Evolutionary conservation across 768 basidiomycete species (phyloP), one percentile per base, ranked within the genome.

Genomic region (Saitozyma podzolica): DNA sequence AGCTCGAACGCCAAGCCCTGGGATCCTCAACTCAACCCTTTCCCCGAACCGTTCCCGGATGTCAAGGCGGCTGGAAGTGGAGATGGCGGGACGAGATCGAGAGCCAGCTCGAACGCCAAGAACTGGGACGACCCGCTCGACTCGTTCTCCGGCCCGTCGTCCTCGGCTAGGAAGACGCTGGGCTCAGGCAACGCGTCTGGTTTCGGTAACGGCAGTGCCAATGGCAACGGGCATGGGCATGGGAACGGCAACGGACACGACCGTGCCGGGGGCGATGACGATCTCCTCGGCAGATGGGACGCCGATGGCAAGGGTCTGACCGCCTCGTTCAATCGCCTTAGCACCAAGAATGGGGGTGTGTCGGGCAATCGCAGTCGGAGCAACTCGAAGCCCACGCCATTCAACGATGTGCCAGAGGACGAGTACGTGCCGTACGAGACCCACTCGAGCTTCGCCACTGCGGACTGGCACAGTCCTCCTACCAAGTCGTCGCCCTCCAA

Each of bases 401-500:
- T 67, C 43, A 63, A 68, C 41, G 64, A 68, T 54, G 65, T 70
- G 40, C 17, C 55, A 7, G 69, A 72, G 54, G 53, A 69, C 49
- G 72, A 73, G 40, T 68, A 70, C 54, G 58, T 61, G 16, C 72
- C 69, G 3, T 52, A 63, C 59, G 69, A 74, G 47, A 67, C 70
- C 16, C 56, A 55, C 57, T 68, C 69, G 40, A 55, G 48, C 45
- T 66, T 70, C 52, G 45, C 45, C 45, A 29, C 29, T 29, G 29
- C 29, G 29, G 29, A 29, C 29, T 29, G 29, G 29, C 29, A 29
- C 29, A 29, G 29, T 29, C 29, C 29, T 29, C 29, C 29, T 29
- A 5, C 29, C 29, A 29, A 29, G 29, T 29, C 29, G 29, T 29
- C 29, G 29, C 29, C 29, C 29, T 29, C 29, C 29, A 29, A 29